Conservation (phyloP, 2,329 filamentous ascomycete genomes). For the Helicocarpus griseus region DNA sequence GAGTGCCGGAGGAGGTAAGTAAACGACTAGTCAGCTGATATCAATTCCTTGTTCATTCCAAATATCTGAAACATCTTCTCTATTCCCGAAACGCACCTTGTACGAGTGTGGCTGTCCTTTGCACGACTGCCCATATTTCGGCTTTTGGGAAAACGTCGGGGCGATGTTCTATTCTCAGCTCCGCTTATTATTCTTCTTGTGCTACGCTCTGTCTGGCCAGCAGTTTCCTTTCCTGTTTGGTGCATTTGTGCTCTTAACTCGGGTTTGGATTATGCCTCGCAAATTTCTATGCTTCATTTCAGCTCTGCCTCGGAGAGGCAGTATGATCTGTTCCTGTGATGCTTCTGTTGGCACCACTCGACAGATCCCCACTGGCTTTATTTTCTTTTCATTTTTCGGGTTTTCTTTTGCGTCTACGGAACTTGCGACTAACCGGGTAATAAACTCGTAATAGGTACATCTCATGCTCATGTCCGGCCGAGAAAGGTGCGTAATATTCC, state of each 20-base stretch:
- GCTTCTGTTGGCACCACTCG: not conserved
- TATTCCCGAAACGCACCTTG: not conserved
- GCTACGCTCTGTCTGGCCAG: not conserved
- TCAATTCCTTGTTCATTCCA: not conserved
- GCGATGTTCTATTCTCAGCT: conserved; percentile 1
- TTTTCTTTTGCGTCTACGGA: not conserved
- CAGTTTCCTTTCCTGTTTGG: not conserved
- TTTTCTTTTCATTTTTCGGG: not conserved
- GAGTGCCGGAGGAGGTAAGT: conserved; percentile 44
- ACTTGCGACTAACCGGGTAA: not conserved
- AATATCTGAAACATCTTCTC: not conserved
- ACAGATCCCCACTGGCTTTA: not conserved
- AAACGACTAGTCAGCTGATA: conserved; percentile 5
- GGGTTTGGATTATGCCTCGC: not conserved
- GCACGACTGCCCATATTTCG: not conserved
- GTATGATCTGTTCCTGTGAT: not conserved
- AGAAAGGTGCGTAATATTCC: conserved; percentile 1
- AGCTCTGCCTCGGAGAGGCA: not conserved
- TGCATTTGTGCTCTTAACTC: not conserved
- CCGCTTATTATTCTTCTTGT: not conserved
- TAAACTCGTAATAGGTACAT: conserved; percentile 2
- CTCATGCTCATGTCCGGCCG: not conserved
- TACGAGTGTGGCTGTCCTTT: conserved; percentile 1
- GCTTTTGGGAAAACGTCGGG: not conserved
- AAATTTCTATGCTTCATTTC: not conserved